These are phyloP conservation scores for Rhinocladiella mackenziei DNA, from an alignment of 2,329 filamentous ascomycete genomes.

Conservation along the genomic window DNA sequence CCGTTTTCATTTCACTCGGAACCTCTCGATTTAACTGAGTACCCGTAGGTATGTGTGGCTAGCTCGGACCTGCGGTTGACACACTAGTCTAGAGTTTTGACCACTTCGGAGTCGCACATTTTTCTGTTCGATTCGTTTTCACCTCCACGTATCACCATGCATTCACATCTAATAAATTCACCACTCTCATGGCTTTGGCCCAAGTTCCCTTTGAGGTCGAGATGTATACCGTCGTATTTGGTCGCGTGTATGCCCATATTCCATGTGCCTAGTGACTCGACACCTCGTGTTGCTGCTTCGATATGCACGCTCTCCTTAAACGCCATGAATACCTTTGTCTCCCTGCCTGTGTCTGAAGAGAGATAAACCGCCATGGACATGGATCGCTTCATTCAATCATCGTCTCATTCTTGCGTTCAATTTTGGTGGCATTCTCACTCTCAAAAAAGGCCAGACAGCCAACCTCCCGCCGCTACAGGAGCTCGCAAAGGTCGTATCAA, in stretches of 20 bases:
- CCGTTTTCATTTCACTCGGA: neutral
- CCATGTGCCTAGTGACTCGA: slow-evolving; percentile 50
- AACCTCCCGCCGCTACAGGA: slow-evolving; percentile 12
- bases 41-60: neutral
- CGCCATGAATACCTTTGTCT: slow-evolving; percentile 46
- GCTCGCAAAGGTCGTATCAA: slow-evolving; percentile 23
- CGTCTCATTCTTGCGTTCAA: no score
- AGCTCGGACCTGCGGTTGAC: neutral
- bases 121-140: neutral
- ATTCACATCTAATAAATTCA: slow-evolving; percentile 43
- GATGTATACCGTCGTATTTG: slow-evolving; percentile 48
- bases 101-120: neutral
- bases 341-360: no score
- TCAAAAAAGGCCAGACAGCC: slow-evolving; percentile 8
- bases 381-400: no score
- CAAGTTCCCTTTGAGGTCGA: slow-evolving; percentile 48
- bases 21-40: neutral
- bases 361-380: no score
- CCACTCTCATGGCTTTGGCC: slow-evolving; percentile 49
- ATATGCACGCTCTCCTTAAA: slow-evolving; percentile 43
- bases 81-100: no score
- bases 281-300: slow-evolving; percentile 36
- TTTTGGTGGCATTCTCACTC: neutral
- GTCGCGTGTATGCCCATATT: slow-evolving; percentile 50
- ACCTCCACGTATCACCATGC: slow-evolving; percentile 21